Evolutionary conservation across 2,329 filamentous ascomycete genomes (phyloP).

Genomic region (Monilinia laxa): DNA sequence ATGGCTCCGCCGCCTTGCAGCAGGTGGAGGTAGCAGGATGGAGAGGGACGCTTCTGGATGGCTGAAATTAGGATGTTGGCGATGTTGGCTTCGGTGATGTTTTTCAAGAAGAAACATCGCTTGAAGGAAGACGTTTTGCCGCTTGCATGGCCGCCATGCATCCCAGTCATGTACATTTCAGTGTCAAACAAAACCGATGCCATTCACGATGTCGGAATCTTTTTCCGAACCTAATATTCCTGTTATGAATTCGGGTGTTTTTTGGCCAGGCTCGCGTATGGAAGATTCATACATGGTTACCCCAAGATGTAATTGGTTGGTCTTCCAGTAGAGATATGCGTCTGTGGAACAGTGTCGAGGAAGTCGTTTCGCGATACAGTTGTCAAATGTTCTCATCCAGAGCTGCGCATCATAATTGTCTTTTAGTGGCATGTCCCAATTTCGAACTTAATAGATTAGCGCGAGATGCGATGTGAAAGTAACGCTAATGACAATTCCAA

Average conservation of each 20-base stretch:
- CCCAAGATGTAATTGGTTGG: constrained; percentile 49
- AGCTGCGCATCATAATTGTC: constrained; percentile 38
- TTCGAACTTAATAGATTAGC: constrained; percentile 30
- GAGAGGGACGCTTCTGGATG: constrained; percentile 41
- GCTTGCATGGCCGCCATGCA: constrained; percentile 59
- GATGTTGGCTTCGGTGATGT: constrained; percentile 44
- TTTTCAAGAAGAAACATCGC: constrained; percentile 59
- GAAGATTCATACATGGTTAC: constrained; percentile 50
- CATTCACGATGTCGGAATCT: constrained; percentile 45
- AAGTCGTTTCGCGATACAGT: constrained; percentile 44
- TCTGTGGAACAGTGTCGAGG: constrained; percentile 50
- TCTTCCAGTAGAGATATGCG: constrained; percentile 55
- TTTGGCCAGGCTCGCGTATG: constrained; percentile 26
- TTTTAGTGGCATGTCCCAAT: constrained; percentile 30
- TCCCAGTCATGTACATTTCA: constrained; percentile 59
- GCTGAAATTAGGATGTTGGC: constrained; percentile 46
- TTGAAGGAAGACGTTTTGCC: constrained; percentile 63
- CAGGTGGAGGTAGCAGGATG: constrained; percentile 60
- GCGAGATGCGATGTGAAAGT: constrained; percentile 30
- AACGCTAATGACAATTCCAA: constrained; percentile 33
- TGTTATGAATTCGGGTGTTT: constrained; percentile 23
- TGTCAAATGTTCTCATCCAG: constrained; percentile 45
- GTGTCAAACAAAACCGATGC: constrained; percentile 55
- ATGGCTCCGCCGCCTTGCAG: constrained; percentile 58
- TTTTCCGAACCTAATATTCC: constrained; percentile 42